Evolutionary conservation across 1,284 basidiomycete genomes (phyloP).

Genomic region (Ceratobasidium sp.): DNA sequence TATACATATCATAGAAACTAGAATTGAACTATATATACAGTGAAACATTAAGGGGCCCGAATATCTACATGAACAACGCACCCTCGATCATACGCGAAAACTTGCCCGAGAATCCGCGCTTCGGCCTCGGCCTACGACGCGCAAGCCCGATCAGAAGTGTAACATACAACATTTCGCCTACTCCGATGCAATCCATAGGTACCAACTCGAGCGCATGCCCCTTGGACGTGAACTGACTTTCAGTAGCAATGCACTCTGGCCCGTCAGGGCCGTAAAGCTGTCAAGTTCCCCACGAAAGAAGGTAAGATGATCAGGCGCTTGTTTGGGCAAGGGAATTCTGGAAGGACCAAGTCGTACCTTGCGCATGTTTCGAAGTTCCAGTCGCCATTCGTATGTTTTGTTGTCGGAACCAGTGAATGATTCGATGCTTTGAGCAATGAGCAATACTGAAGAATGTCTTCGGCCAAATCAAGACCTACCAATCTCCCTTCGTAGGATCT

Average conservation of each 20-base stretch:
- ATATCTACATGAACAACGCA: conserved; percentile 28
- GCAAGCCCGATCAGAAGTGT: conserved; percentile 28
- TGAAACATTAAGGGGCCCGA: background rate
- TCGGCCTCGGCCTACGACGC: conserved; percentile 23
- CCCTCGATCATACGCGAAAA: conserved; percentile 19
- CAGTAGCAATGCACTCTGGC: conserved; percentile 23
- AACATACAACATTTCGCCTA: conserved; percentile 32
- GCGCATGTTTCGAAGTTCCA: conserved; percentile 34
- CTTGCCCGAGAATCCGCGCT: conserved; percentile 19
- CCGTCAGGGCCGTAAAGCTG: conserved; percentile 21
- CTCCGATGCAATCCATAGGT: conserved; percentile 23
- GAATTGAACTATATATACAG: background rate
- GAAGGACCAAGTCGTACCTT: conserved; percentile 6
- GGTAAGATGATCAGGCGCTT: conserved; percentile 14
- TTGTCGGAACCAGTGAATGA: conserved; percentile 26
- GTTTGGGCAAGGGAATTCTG: background rate
- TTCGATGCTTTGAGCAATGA: background rate
- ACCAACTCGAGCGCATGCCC: conserved; percentile 22
- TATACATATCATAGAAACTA: conserved; percentile 9
- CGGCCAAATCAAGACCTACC: background rate
- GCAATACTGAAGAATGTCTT: no score
- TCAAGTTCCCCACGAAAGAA: background rate
- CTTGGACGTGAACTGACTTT: conserved; percentile 22
- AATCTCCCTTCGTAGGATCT: conserved; percentile 17
- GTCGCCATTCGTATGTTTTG: conserved; percentile 24